These are phyloP conservation scores for Aciculosporium take DNA, from an alignment of 2,329 filamentous ascomycete species.

Conservation along the genomic window DNA sequence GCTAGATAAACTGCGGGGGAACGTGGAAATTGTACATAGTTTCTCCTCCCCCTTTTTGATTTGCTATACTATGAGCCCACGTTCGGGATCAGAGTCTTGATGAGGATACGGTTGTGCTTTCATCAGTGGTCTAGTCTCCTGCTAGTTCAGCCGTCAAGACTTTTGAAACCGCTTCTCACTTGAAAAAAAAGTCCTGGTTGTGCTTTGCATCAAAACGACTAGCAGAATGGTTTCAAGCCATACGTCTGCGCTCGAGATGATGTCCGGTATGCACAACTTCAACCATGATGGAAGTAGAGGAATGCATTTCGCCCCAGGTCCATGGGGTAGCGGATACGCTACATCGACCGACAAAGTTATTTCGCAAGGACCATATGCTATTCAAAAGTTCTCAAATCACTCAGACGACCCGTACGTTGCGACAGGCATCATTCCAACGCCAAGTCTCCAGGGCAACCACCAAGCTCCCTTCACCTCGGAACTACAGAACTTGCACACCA, in stretches of 20 bases:
- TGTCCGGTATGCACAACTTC: neutral
- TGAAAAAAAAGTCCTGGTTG: too few species aligned
- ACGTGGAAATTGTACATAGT: too few species aligned
- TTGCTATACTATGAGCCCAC: too few species aligned
- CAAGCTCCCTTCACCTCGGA: neutral
- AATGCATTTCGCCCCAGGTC: neutral
- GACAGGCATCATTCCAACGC: neutral
- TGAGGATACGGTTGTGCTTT: neutral
- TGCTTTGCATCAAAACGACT: neutral
- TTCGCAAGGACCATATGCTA: constrained; percentile 1
- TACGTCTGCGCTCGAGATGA: neutral
- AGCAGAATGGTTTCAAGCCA: neutral
- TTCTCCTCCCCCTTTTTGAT: too few species aligned
- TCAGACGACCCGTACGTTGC: constrained; percentile 3
- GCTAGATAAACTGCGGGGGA: neutral
- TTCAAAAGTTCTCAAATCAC: constrained; percentile 1
- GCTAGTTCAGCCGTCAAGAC: neutral
- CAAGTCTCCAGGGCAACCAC: neutral
- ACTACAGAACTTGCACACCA: neutral
- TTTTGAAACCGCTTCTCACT: too few species aligned
- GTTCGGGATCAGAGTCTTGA: neutral
- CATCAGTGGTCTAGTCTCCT: neutral
- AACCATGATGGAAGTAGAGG: neutral
- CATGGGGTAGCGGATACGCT: neutral
- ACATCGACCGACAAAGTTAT: neutral